A percentile compares a stretch with the other conserved stretches of the same genome.
These are phyloP conservation scores for Colletotrichum simmondsii DNA, from an alignment of 2,329 filamentous ascomycete genomes.

Conservation along the genomic window DNA sequence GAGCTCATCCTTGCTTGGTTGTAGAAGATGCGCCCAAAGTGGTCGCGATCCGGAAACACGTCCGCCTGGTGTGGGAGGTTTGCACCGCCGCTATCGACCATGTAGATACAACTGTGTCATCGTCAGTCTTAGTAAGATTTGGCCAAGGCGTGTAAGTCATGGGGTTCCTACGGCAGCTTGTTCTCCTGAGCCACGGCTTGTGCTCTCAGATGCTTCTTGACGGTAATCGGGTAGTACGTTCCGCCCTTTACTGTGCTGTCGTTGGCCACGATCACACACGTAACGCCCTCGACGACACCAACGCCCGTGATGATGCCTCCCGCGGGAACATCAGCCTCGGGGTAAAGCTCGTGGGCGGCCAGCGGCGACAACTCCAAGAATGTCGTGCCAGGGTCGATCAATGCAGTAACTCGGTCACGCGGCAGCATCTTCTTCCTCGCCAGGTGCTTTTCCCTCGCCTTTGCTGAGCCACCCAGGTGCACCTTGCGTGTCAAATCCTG, in stretches of 20 bases:
- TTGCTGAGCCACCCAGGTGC: constrained; percentile 80
- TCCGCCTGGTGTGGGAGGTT: constrained; percentile 96
- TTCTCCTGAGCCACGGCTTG: constrained; percentile 94
- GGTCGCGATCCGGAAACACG: constrained; percentile 93
- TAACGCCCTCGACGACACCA: constrained; percentile 88
- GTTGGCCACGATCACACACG: constrained; percentile 93
- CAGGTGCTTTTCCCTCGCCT: constrained; percentile 88
- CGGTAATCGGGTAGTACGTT: constrained; percentile 96
- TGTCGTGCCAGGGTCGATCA: constrained; percentile 88
- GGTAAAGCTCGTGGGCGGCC: constrained; percentile 87
- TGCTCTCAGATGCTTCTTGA: constrained; percentile 95
- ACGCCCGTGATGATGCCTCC: constrained; percentile 94
- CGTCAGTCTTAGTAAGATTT: background rate
- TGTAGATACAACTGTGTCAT: constrained; percentile 81
- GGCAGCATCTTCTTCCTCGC: constrained; percentile 94
- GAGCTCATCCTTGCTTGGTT: constrained; percentile 96
- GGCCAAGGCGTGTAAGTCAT: background rate
- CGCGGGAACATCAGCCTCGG: constrained; percentile 86
- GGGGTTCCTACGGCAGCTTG: constrained; percentile 67
- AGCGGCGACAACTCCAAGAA: constrained; percentile 96
- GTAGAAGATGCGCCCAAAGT: constrained; percentile 98
- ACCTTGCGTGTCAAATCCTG: constrained; percentile 77
- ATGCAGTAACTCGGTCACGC: constrained; percentile 84
- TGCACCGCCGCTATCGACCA: constrained; percentile 95
- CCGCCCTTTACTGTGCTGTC: constrained; percentile 98